phyloP scores from a whole-genome alignment of 768 basidiomycete species.

The Myochromella boudieri region DNA sequence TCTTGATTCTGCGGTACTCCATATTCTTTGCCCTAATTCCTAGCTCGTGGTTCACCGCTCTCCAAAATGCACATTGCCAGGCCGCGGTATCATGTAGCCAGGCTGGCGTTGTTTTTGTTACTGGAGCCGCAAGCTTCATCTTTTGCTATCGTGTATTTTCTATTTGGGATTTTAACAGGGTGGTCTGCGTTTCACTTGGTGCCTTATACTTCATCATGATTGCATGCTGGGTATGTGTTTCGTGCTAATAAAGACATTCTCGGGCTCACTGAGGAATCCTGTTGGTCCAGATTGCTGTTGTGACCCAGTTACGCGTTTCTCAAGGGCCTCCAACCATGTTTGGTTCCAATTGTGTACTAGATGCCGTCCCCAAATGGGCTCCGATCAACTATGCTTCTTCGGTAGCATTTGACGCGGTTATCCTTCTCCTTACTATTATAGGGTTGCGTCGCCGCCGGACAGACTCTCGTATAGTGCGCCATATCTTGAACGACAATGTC shows the following conservation, averaged over 20 bases:
- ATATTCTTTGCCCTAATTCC: slow-evolving; percentile 14
- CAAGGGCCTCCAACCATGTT: slow-evolving; percentile 19
- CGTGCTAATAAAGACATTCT: too few species aligned
- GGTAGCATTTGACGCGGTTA: slow-evolving; percentile 19
- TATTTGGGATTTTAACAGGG: slow-evolving; percentile 17
- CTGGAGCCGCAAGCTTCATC: slow-evolving; percentile 19
- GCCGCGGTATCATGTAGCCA: slow-evolving; percentile 16
- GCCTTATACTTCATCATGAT: slow-evolving; percentile 11
- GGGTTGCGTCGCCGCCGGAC: not conserved
- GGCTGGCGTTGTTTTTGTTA: slow-evolving; percentile 19
- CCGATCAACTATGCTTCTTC: slow-evolving; percentile 20
- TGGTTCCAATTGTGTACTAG: slow-evolving; percentile 21
- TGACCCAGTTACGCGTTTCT: slow-evolving; percentile 4
- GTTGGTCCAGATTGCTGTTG: slow-evolving; percentile 3
- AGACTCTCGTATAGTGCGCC: not conserved
- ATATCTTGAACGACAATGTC: not conserved
- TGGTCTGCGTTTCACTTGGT: slow-evolving; percentile 11
- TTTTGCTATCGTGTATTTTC: slow-evolving; percentile 21
- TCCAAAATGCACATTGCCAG: slow-evolving; percentile 20
- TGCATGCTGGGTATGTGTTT: slow-evolving; percentile 18
- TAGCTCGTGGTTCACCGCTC: slow-evolving; percentile 13
- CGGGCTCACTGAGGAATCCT: too few species aligned
- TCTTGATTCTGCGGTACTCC: slow-evolving; percentile 17
- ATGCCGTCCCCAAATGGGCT: slow-evolving; percentile 18
- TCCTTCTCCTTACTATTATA: slow-evolving; percentile 16